Percentiles rank a stretch among this genome's conserved stretches.
These are phyloP conservation scores for Yarrowia sp. DNA, from an alignment of 805 yeast species.

Conservation along the genomic window DNA sequence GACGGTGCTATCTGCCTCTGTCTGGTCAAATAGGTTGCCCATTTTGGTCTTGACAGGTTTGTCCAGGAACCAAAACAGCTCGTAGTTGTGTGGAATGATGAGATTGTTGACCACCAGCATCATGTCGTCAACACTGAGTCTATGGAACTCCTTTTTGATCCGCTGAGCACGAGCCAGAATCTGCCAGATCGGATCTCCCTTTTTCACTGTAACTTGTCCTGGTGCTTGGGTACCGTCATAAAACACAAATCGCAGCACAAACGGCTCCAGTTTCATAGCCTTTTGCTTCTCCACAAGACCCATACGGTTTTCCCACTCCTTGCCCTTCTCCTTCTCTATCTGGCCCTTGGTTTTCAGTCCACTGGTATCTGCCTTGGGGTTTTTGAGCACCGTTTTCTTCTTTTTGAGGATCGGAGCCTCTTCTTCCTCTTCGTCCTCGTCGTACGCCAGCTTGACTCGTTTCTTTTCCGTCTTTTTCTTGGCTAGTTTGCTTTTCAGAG, in stretches of 20 bases:
- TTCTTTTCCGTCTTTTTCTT: constrained; percentile 9
- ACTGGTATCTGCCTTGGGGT: neutral
- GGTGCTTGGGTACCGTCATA: constrained; percentile 33
- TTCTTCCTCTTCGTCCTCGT: constrained; percentile 2
- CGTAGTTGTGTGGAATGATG: constrained; percentile 37
- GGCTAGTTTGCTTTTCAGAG: neutral
- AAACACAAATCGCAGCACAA: constrained; percentile 31
- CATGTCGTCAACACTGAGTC: constrained; percentile 36
- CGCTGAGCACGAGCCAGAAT: constrained; percentile 34
- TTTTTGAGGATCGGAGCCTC: constrained; percentile 1
- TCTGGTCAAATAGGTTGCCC: constrained; percentile 34
- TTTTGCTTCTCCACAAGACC: constrained; percentile 28
- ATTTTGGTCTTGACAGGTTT: constrained; percentile 31
- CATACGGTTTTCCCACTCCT: constrained; percentile 27
- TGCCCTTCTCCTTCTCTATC: constrained; percentile 24
- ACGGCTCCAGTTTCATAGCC: constrained; percentile 28
- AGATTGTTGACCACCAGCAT: constrained; percentile 34
- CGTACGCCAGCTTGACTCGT: constrained; percentile 1
- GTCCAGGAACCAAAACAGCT: constrained; percentile 32
- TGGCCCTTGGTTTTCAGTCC: constrained; percentile 7
- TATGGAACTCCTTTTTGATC: constrained; percentile 31
- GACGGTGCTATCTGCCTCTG: constrained; percentile 16
- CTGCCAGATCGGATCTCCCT: constrained; percentile 35
- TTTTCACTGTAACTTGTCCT: constrained; percentile 30
- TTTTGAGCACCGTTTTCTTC: neutral